Base-by-base conservation (phyloP, 2,329 filamentous ascomycete species). In the Pseudopyricularia javanii region DNA sequence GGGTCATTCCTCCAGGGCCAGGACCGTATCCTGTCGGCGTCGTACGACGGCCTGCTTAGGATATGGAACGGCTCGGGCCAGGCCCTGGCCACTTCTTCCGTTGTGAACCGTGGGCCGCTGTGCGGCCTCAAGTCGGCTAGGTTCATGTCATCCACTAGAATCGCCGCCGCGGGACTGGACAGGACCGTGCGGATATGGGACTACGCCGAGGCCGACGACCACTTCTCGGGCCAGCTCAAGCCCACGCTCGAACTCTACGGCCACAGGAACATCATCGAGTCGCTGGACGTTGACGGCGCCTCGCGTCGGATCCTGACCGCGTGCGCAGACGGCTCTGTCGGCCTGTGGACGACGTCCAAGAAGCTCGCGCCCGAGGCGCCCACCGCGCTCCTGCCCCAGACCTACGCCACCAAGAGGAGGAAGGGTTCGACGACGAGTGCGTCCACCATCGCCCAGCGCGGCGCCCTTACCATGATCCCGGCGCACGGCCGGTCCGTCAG, bases 1-100 rank as follows among this genome's bases (percentile, higher is more conserved):
- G 72, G 71, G 49, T 65, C 66, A 48, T 70, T 76, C 61, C 66
- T 68, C 26, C 69, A 69, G 35, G 79, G 81, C 22, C 80, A 84
- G 58, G 82, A 87, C 61, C 75, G 87, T 56, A 85, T 97, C 55
- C 72, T 95, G n/a, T 94, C 89, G n/a, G 89, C 83, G 30, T 91
- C 88, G 49, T 97, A 95, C 64, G 93, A 98, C 66, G 91, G 91
- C 8, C 71, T 95, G 15, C 71, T 97, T 53, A 78, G 91, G 59
- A 77, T 97, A 57, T 98, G 93, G 91, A 87, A 93, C 61, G 83
- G 84, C 58, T 91, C 89, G 1, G 89, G 88, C n/a, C 79, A 93
- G 56, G 74, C 86, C n/a, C 74, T 95, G 54, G 87, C 88, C 3
- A 88, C 85, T 0, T 91, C 89, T 2, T 76, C 81, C 3, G 76